A percentile compares a stretch with the other conserved stretches of the same genome.
These are phyloP conservation scores for Canavalia gladiata DNA, from an alignment of 306 rosid species.

Conservation along the genomic window DNA sequence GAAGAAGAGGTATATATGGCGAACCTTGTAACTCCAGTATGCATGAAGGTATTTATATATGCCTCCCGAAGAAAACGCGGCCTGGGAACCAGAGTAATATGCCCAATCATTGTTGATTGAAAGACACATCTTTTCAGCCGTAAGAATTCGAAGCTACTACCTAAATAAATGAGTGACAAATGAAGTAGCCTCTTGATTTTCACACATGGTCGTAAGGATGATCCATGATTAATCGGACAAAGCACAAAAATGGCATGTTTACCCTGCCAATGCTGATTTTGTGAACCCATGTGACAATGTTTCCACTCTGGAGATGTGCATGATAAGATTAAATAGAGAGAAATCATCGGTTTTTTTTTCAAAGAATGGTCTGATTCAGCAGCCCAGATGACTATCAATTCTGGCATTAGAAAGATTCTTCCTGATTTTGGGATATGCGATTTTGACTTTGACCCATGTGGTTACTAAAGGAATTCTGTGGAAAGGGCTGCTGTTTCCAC, in stretches of 20 bases:
- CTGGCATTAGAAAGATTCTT: constrained; percentile 74
- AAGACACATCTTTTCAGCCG: too few species aligned
- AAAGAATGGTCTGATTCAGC: constrained; percentile 55
- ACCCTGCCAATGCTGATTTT: constrained; percentile 61
- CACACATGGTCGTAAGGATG: too few species aligned
- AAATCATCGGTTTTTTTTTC: constrained; percentile 61
- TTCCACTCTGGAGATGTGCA: constrained; percentile 71
- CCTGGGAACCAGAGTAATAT: too few species aligned
- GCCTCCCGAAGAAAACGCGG: too few species aligned
- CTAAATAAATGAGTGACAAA: too few species aligned
- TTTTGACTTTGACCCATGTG: constrained; percentile 72
- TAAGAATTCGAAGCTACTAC: too few species aligned
- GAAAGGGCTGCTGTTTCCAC: too few species aligned
- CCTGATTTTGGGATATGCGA: constrained; percentile 68
- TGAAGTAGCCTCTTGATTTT: too few species aligned
- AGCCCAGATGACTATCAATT: constrained; percentile 57
- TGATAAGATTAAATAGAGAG: constrained; percentile 66
- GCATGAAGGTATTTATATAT: too few species aligned
- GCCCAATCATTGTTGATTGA: too few species aligned
- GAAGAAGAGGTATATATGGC: too few species aligned
- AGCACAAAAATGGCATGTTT: constrained; percentile 69
- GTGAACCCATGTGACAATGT: constrained; percentile 43
- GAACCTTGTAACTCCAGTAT: too few species aligned
- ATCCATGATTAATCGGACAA: constrained; percentile 8
- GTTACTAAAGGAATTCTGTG: constrained; percentile 62